These are phyloP conservation scores for Setaria viridis DNA, from an alignment of 202 grass and related monocot species.

Conservation along the genomic window DNA sequence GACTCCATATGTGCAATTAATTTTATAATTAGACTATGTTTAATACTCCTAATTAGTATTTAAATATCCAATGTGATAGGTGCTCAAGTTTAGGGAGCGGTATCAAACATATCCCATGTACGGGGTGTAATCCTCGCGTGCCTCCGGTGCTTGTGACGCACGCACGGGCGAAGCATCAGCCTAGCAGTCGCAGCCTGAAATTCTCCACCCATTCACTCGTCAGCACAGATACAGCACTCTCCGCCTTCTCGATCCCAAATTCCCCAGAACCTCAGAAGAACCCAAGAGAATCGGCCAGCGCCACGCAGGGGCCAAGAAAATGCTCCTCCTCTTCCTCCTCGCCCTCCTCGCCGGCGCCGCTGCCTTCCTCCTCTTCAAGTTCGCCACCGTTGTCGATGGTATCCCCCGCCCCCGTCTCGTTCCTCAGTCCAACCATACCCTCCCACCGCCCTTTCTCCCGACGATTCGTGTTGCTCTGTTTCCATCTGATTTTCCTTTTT, in stretches of 20 bases:
- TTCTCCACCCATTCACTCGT: too few species aligned
- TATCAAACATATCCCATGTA: too few species aligned
- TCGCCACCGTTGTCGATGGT: constrained; percentile 85
- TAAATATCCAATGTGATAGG: too few species aligned
- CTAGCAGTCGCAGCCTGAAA: too few species aligned
- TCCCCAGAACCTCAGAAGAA: neutral
- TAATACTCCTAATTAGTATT: too few species aligned
- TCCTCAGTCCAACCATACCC: neutral
- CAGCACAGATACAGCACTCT: neutral
- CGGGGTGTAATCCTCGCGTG: too few species aligned
- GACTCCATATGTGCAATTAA: too few species aligned
- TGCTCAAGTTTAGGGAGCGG: too few species aligned
- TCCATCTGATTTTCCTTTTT: neutral
- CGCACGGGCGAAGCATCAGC: too few species aligned
- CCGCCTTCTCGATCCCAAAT: neutral
- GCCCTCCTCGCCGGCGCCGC: constrained; percentile 42
- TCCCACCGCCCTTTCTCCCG: neutral
- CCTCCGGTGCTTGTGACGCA: too few species aligned
- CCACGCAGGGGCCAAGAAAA: constrained; percentile 29
- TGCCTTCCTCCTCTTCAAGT: constrained; percentile 64
- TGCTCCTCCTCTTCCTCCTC: constrained; percentile 52
- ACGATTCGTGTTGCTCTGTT: neutral
- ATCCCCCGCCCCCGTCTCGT: neutral
- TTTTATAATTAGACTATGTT: too few species aligned
- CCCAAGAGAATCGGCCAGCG: neutral